A percentile compares a stretch with the other conserved stretches of the same genome.
These are phyloP conservation scores for Nicotiana noctiflora DNA, from an alignment of 257 asterid species.

Conservation along the genomic window DNA sequence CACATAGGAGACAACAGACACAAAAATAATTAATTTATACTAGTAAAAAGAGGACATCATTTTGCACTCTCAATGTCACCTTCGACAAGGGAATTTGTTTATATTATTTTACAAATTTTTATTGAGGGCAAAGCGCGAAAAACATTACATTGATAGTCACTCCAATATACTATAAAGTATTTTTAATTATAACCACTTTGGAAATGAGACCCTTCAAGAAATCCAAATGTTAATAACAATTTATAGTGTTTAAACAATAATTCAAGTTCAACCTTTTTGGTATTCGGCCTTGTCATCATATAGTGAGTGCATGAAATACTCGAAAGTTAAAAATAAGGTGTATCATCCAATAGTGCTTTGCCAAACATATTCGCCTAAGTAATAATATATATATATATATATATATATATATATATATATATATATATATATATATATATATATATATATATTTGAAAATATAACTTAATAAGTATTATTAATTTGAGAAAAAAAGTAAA, in stretches of 20 bases:
- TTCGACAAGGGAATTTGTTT: neutral
- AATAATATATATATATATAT: too few relatives aligned
- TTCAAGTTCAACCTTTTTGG: neutral
- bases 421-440: too few relatives aligned
- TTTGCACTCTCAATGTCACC: constrained; percentile 10
- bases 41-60: constrained; percentile 8
- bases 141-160: neutral
- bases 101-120: neutral
- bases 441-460: too few relatives aligned
- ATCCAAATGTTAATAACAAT: neutral
- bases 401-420: too few relatives aligned
- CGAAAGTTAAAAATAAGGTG: too few relatives aligned
- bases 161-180: neutral
- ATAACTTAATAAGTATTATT: too few relatives aligned
- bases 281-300: neutral
- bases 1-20: constrained; percentile 16
- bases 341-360: too few relatives aligned
- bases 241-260: neutral
- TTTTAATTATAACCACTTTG: neutral
- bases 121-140: neutral
- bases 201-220: neutral
- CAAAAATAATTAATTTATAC: neutral
- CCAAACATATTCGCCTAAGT: too few relatives aligned
- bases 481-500: too few relatives aligned
- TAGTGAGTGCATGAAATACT: too few relatives aligned